Percentiles rank a stretch among this genome's conserved stretches.
Conservation (phyloP, 495 filamentous ascomycete species). For the Tuber calosporum region DNA sequence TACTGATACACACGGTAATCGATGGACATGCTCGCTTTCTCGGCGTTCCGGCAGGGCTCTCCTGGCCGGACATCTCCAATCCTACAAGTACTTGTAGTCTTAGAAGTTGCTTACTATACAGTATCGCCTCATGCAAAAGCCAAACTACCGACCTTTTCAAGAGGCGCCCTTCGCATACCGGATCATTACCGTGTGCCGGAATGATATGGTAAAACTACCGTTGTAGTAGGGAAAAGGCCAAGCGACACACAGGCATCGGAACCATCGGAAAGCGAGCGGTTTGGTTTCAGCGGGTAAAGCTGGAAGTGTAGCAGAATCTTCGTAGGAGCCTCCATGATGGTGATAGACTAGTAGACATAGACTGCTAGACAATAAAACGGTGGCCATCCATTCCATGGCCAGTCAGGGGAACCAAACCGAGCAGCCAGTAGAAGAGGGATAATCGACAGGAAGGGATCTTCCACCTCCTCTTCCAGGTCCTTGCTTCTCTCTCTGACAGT, state of each 20-base stretch:
- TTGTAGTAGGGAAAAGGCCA: not conserved
- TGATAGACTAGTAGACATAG: no score
- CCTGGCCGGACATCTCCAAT: not conserved
- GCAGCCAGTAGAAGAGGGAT: not conserved
- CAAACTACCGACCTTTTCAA: not conserved
- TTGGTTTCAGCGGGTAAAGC: not conserved
- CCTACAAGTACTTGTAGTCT: not conserved
- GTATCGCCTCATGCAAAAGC: not conserved
- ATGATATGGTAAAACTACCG: not conserved
- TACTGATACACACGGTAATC: not conserved
- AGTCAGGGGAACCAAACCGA: not conserved
- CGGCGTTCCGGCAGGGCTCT: not conserved
- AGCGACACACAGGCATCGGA: not conserved
- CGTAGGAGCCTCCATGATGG: not conserved
- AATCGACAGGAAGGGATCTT: not conserved
- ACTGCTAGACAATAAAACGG: not conserved
- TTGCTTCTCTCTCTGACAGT: not conserved
- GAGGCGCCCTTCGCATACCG: not conserved
- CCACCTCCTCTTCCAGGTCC: not conserved
- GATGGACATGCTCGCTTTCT: not conserved
- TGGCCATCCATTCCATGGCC: not conserved
- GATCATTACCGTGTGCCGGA: not conserved
- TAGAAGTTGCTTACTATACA: not conserved
- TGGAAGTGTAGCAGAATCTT: not conserved
- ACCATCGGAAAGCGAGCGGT: not conserved